Evolutionary conservation across 1,139 yeast species (phyloP), one percentile per base, ranked within the genome.

Genomic region (Debaryomycetaceae sp.): DNA sequence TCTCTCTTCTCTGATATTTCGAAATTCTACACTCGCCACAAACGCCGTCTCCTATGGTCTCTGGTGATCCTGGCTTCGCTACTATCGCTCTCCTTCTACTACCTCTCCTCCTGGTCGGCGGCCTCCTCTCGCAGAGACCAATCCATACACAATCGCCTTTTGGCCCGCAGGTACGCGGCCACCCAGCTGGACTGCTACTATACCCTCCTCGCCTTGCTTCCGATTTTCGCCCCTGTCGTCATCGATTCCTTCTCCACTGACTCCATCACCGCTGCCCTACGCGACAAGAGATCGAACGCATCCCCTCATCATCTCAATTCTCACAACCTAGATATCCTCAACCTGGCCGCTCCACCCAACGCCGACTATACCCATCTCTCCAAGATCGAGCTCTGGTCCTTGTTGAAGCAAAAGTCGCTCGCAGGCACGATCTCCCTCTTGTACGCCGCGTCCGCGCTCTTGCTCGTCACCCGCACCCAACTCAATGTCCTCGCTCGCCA

Each of bases 141-240:
- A 53, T 70, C 79, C 33, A 73, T 78, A 35, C 78, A 86, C 30
- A 74, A 78, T 43, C 95, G 83, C 45, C 93, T 81, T 43, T 78
- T 79, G 26, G 44, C 45, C 28, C 48, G 49, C 30, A 35, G 95
- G 36, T 90, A 86, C 47, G 75, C 80, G 31, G 96, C 86, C 57
- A 90, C 95, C 14, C 97, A 87, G 47, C 79, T 78, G 43, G 97
- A 90, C 55, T 83, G 95, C 29, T 68, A 82, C 32, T 77, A 76
- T 54, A 87, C 97, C 1, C 73, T 87, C 34, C 64, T 82, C 49
- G 90, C 94, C 7, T 65, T 90, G 39, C 60, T 85, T 31, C 95
- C 95, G 0, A 83, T 83, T 12, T 61, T 87, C 33, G 67, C 78
- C 4, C 64, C 68, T 15, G 85, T 82, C 16, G 68, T 83, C 6